Evolutionary conservation across 2,329 filamentous ascomycete genomes (phyloP), one percentile per base, ranked within the genome.

Genomic region (Sporothrix pallida): DNA sequence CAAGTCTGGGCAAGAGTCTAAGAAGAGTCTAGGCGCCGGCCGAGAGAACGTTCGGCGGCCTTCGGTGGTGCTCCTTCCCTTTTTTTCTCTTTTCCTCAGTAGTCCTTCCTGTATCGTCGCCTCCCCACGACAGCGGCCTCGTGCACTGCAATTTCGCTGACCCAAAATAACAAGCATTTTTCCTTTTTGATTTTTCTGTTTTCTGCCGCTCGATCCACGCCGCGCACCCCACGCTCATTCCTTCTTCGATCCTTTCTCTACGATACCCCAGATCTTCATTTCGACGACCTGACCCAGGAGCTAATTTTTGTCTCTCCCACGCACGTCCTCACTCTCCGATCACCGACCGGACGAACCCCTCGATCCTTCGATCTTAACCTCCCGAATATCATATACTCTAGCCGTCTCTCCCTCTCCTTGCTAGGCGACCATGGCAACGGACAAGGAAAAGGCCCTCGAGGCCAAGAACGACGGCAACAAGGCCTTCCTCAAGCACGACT

Each of bases 391-490:
- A 37, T 37, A 37, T 37, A 37, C 7, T 7, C 31, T 7, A 37
- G 31, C 31, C 5, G 31, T 37, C 31, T 37, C 31, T 37, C 31
- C 23, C 52, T 44, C 54, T 23, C 7, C 13, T 7, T 46, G 26
- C 13, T 42, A 20, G 37, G 65, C 15, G n/a, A 69, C 23, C 46
- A 81, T 81, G 80, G 74, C 80, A 26, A 78, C 79, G 8, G 75
- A 78, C n/a, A 77, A 83, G 79, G 90, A 93, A 81, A 90, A 93
- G 82, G 95, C 95, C 71, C 88, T 90, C 78, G 92, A 91, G 80
- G 86, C 97, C 78, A 99, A 99, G 86, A 92, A 97, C 83, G 89
- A 97, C 83, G 96, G 96, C 81, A 99, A 99, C 84, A 93, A 95
- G 80, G 94, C 94, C 71, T 98, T 98, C 83, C 90, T 91, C 73